Percentiles rank a stretch among this genome's conserved stretches.
These are phyloP conservation scores for Russula griseocarnosa DNA, from an alignment of 768 basidiomycete genomes.

Conservation along the genomic window DNA sequence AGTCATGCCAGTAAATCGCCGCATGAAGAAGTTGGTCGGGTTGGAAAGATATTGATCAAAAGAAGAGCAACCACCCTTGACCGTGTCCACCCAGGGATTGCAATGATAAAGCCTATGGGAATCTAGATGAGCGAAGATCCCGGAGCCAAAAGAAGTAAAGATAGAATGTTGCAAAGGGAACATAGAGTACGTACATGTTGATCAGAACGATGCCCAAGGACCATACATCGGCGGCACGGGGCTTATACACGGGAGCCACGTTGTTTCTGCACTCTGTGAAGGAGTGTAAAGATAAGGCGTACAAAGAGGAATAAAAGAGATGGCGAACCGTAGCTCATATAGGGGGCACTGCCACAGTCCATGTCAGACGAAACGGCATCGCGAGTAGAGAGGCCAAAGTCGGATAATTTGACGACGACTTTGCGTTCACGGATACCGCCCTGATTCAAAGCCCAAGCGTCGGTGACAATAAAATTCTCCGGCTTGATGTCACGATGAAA, in stretches of 20 bases:
- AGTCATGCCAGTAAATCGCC: slow-evolving; percentile 88
- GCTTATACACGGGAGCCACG: slow-evolving; percentile 88
- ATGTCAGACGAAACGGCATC: slow-evolving; percentile 89
- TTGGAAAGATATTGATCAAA: slow-evolving; percentile 77
- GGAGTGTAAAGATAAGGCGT: slow-evolving; percentile 23
- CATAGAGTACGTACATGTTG: slow-evolving; percentile 69
- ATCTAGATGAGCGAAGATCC: slow-evolving; percentile 21
- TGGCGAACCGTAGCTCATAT: slow-evolving; percentile 91
- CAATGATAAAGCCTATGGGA: slow-evolving; percentile 83
- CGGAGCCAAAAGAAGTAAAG: slow-evolving; percentile 11
- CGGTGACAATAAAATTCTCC: slow-evolving; percentile 95
- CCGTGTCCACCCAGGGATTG: slow-evolving; percentile 97
- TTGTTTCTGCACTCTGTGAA: slow-evolving; percentile 93
- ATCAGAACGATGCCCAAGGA: slow-evolving; percentile 97
- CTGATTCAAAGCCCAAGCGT: slow-evolving; percentile 56
- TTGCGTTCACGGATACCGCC: slow-evolving; percentile 68
- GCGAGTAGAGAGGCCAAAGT: slow-evolving; percentile 92
- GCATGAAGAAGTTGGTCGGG: slow-evolving; percentile 82
- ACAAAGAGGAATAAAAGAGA: slow-evolving; percentile 4
- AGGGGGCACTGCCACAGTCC: slow-evolving; percentile 97
- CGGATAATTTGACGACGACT: slow-evolving; percentile 93
- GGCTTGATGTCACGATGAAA: slow-evolving; percentile 99
- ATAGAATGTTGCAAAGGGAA: slow-evolving; percentile 11
- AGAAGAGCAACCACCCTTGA: slow-evolving; percentile 71
- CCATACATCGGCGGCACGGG: slow-evolving; percentile 97